Evolutionary conservation across 257 asterid genomes (phyloP), one percentile per base, ranked within the genome.

Genomic region (Nicotiana noctiflora): DNA sequence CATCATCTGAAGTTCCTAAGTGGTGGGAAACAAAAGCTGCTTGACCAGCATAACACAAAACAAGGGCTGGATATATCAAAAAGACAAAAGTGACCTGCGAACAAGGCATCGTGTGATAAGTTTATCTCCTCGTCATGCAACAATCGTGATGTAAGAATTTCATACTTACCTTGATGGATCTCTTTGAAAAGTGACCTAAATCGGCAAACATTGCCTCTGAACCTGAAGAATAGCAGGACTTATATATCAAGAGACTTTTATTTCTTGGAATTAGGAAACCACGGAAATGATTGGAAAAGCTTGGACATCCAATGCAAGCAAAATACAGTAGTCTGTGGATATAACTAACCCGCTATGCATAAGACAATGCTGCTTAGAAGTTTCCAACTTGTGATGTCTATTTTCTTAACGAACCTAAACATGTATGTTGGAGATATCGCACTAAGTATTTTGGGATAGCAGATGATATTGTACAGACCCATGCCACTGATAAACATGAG

Each of bases 151-250:
- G 19, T 25, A 32, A 40, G 15, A 65, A 19, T 1, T 64, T 51
- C 40, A 5, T 2, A 5, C 85, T 0, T 76, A 93, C 99, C 98
- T 92, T 92, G 65, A 95, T 90, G 37, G 99, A 93, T 86, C 83
- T 89, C 93, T 88, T 92, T 51, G 98, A 92, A 80, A 95, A 95
- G 88, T 95, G 99, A 32, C 98, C 98, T 40, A 95, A 86, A 95
- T 92, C 92, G 9, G 97, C 93, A 82, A 89, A 95, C 94, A 95
- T 91, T 62, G 93, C 90, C 85, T 95, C 99, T 7, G 99, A 83
- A 72, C 99, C 99, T 95, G 92, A 51, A 78, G 44, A 76, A 23
- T 10, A 37, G 32, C 0, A 3, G 74, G 2, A 11, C 17, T 64
- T 11, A 44, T 46, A 8, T 46, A 72, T 46, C 77, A 46, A 34